phyloP scores from a whole-genome alignment of 441 rosid genomes.

The Adansonia madagascariensis region DNA sequence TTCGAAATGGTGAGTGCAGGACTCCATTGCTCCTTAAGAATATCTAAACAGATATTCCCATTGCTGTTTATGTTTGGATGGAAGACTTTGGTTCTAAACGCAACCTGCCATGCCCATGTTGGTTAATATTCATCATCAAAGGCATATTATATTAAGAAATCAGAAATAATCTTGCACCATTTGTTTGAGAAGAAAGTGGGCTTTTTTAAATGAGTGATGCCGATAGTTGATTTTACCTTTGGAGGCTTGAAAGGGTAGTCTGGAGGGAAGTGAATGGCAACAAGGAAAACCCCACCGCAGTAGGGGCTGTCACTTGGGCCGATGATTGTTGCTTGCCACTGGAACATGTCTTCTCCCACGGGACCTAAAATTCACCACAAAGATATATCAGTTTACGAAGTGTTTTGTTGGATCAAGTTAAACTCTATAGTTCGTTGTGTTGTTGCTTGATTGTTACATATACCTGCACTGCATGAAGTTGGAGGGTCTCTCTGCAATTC shows the following conservation, averaged over 20 bases:
- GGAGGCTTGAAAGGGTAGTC: constrained; percentile 56
- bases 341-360: constrained; percentile 43
- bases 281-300: constrained; percentile 44
- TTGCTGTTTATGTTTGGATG: constrained; percentile 49
- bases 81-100: constrained; percentile 44
- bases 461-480: constrained; percentile 46
- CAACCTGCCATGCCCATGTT: constrained; percentile 34
- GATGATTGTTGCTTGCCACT: constrained; percentile 46
- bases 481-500: constrained; percentile 49
- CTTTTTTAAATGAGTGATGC: background rate
- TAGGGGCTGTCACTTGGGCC: constrained; percentile 46
- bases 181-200: background rate
- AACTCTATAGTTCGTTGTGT: background rate
- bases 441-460: background rate
- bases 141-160: background rate
- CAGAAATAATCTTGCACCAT: background rate
- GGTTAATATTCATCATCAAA: background rate
- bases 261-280: constrained; percentile 41
- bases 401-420: background rate
- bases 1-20: constrained; percentile 51
- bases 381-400: background rate
- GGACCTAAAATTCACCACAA: constrained; percentile 33
- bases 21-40: constrained; percentile 54
- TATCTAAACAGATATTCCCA: constrained; percentile 47
- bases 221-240: constrained; percentile 29